phyloP scores from a whole-genome alignment of 2,329 filamentous ascomycete genomes.

The Aspergillus pseudonomiae region DNA sequence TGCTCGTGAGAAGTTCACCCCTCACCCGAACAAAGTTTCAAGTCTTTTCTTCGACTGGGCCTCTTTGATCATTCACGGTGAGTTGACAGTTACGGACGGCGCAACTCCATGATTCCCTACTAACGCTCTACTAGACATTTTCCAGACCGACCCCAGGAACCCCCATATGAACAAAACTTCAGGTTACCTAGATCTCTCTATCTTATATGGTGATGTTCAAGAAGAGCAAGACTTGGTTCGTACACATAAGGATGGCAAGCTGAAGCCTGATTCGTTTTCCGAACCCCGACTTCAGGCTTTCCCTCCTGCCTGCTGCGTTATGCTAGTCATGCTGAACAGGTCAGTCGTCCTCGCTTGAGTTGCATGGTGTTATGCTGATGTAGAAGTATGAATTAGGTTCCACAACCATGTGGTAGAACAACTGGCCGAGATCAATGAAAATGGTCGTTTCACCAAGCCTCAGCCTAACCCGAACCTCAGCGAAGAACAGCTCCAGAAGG shows the following conservation, averaged over 20 bases:
- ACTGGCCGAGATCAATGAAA: slow-evolving; percentile 83
- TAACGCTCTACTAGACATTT: slow-evolving; percentile 55
- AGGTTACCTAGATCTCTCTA: slow-evolving; percentile 71
- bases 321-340: slow-evolving; percentile 71
- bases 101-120: not conserved
- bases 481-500: slow-evolving; percentile 52
- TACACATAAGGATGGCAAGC: slow-evolving; percentile 69
- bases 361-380: not conserved
- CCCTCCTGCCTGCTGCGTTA: slow-evolving; percentile 70
- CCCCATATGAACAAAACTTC: slow-evolving; percentile 67
- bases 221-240: slow-evolving; percentile 55
- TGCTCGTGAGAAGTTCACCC: slow-evolving; percentile 46
- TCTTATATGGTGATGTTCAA: slow-evolving; percentile 67
- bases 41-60: slow-evolving; percentile 74
- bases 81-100: slow-evolving; percentile 12
- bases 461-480: slow-evolving; percentile 59
- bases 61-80: slow-evolving; percentile 72
- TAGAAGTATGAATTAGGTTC: slow-evolving; percentile 51
- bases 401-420: slow-evolving; percentile 85
- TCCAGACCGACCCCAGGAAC: slow-evolving; percentile 68
- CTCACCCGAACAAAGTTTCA: slow-evolving; percentile 72
- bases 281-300: slow-evolving; percentile 71
- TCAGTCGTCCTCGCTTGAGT: slow-evolving; percentile 8
- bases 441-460: slow-evolving; percentile 73
- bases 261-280: slow-evolving; percentile 74